Conservation (phyloP, 1,284 basidiomycete genomes). For the Tilletia caries region DNA sequence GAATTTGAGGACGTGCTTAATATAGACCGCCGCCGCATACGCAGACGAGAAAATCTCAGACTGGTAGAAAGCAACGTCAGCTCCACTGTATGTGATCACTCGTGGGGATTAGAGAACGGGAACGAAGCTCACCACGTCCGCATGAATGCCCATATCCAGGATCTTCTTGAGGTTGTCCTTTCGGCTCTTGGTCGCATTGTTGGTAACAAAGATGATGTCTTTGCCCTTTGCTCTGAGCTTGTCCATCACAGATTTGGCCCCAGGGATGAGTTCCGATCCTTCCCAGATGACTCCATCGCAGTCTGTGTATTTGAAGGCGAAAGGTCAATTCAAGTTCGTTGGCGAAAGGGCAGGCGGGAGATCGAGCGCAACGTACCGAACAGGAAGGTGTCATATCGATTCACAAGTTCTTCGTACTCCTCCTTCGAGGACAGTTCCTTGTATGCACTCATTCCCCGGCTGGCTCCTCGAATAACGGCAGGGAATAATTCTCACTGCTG, state of each 20-base stretch:
- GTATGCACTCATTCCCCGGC: conserved; percentile 21
- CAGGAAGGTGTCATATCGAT: conserved; percentile 48
- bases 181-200: conserved; percentile 94
- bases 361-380: conserved; percentile 25
- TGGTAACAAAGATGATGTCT: conserved; percentile 88
- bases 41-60: conserved; percentile 95
- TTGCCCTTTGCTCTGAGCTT: conserved; percentile 64
- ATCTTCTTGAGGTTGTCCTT: conserved; percentile 85
- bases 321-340: background rate
- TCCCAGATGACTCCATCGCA: conserved; percentile 83
- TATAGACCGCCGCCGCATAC: conserved; percentile 86
- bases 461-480: too few relatives aligned
- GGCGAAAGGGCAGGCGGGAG: background rate
- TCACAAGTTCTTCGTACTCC: conserved; percentile 36
- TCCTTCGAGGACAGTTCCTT: conserved; percentile 26
- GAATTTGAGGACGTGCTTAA: conserved; percentile 81
- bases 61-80: conserved; percentile 56
- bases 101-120: background rate
- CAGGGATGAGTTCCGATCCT: conserved; percentile 63
- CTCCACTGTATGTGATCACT: background rate
- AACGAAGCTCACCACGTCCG: conserved; percentile 66
- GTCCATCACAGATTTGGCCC: conserved; percentile 54
- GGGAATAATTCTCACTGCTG: too few relatives aligned
- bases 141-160: conserved; percentile 79
- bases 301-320: conserved; percentile 57